Percentiles rank a stretch among this genome's conserved stretches.
phyloP scores from a whole-genome alignment of 768 basidiomycete genomes.

The Xerocomellus chrysenteron region DNA sequence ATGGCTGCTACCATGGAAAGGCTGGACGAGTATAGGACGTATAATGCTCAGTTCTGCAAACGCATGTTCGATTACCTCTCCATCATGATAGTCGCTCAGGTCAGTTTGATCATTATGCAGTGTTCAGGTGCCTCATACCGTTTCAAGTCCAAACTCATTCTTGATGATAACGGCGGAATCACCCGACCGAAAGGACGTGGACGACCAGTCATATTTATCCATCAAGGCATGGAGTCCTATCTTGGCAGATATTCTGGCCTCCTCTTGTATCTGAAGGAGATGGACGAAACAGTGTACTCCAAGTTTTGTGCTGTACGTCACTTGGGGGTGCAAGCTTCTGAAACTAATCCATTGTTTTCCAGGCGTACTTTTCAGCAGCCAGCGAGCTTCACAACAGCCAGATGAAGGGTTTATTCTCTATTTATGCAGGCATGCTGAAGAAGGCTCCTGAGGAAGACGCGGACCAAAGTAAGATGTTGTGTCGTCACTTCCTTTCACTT shows the following conservation, averaged over 20 bases:
- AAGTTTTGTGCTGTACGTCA: slow-evolving; percentile 82
- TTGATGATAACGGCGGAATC: slow-evolving; percentile 63
- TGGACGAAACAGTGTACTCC: slow-evolving; percentile 87
- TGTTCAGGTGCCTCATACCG: slow-evolving; percentile 3
- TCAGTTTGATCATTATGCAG: slow-evolving; percentile 30
- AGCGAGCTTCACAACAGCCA: slow-evolving; percentile 82
- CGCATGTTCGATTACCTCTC: slow-evolving; percentile 85
- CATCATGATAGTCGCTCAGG: slow-evolving; percentile 92
- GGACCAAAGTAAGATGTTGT: slow-evolving; percentile 55
- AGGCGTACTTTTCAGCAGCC: slow-evolving; percentile 90
- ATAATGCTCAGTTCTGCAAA: slow-evolving; percentile 92
- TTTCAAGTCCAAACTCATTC: slow-evolving; percentile 62
- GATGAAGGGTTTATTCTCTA: slow-evolving; percentile 68
- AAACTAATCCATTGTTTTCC: slow-evolving; percentile 6
- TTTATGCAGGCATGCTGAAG: slow-evolving; percentile 59
- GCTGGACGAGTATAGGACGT: slow-evolving; percentile 84
- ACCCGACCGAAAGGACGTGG: slow-evolving; percentile 42
- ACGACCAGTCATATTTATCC: slow-evolving; percentile 53
- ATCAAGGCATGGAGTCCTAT: slow-evolving; percentile 75
- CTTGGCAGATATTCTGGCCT: slow-evolving; percentile 87
- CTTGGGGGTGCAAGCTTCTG: background rate
- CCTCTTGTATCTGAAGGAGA: slow-evolving; percentile 92
- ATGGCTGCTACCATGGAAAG: slow-evolving; percentile 98
- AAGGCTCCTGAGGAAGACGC: slow-evolving; percentile 69
- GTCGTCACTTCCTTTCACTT: background rate